Base-by-base conservation (phyloP, 2,329 filamentous ascomycete species). In the Polytolypa hystricis region DNA sequence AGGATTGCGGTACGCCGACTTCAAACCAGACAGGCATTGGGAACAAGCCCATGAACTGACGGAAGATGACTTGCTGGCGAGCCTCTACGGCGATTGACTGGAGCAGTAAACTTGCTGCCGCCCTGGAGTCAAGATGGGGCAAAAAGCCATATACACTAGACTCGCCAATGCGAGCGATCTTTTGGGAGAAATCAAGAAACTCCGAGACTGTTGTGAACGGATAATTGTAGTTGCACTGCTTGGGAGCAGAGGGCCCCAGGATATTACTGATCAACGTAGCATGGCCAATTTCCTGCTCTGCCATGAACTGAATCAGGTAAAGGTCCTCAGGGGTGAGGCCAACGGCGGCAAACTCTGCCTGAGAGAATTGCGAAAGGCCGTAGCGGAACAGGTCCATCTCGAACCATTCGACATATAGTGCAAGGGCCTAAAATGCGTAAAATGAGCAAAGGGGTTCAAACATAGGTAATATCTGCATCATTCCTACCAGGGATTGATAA, bases 1-100 rank as follows among this genome's bases (percentile, higher is more conserved):
- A 93, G 0, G 79, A 84, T 56, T 93, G 84, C 0, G 83, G 84
- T 16, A 89, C 77, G 26, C 82, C 82, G 4, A 76, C 69, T 50
- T 84, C 77, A 53, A 89, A 86, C 81, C 81, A 91, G 7, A 81
- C 79, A 0, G 83, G 81, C 79, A 84, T 84, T 15, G 84, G 80
- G 59, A 83, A 82, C 5, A 84, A 70, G 11, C 84, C 84, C 21
- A 76, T 70, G 55, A 91, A 84, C 54, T 91, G 84, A 14, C 84
- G 78, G 69, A 91, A 91, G 46, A 83, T 78, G 65, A 87, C 69
- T 62, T 93, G 81, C 63, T 93, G 84, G 0, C 84, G 78, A 0
- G 83, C 81, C 55, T 91, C 84, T 8, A 77, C 79, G 3, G 81
- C 74, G 51, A 91, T 84, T 14, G 79, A 80, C 59, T 86, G 81